Percentiles rank a stretch among this genome's conserved stretches.
phyloP scores from a whole-genome alignment of 371 early-diverging fungal species.

The Coemansia sp. region DNA sequence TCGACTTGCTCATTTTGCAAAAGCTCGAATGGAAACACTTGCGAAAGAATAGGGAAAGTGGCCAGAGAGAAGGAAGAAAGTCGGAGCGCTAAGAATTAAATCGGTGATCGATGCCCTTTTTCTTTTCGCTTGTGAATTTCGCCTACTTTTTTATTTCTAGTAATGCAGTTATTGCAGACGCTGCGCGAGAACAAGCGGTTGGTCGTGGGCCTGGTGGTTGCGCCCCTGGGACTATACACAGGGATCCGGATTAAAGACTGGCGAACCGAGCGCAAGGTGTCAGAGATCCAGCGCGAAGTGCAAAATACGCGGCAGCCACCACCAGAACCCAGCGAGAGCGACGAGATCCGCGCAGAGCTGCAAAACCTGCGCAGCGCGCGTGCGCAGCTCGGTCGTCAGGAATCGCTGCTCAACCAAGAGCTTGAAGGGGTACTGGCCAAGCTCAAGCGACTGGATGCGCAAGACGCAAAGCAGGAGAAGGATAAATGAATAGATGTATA shows the following conservation, averaged over 20 bases:
- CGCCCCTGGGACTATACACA: conserved; percentile 37
- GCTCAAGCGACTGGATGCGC: conserved; percentile 26
- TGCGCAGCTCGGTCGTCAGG: conserved; percentile 13
- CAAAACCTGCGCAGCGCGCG: conserved; percentile 17
- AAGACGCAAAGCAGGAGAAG: conserved; percentile 1
- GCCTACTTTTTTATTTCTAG: neutral
- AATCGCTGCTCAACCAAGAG: conserved; percentile 18
- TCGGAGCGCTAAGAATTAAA: neutral
- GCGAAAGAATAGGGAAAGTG: neutral
- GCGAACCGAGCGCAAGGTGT: conserved; percentile 6
- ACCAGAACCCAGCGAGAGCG: neutral
- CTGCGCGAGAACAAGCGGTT: conserved; percentile 20
- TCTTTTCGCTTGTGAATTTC: neutral
- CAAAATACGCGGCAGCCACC: neutral
- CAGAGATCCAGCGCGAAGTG: conserved; percentile 16
- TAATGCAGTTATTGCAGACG: conserved; percentile 4
- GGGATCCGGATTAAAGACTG: conserved; percentile 32
- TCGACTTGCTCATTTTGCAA: conserved; percentile 24
- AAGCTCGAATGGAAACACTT: neutral
- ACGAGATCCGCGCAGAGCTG: conserved; percentile 15
- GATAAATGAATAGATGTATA: neutral
- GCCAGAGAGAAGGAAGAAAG: neutral
- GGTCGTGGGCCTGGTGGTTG: conserved; percentile 31
- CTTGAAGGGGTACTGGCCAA: conserved; percentile 29
- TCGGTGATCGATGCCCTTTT: neutral